These are phyloP conservation scores for Evernia prunastri DNA, from an alignment of 495 filamentous ascomycete species.

Conservation along the genomic window DNA sequence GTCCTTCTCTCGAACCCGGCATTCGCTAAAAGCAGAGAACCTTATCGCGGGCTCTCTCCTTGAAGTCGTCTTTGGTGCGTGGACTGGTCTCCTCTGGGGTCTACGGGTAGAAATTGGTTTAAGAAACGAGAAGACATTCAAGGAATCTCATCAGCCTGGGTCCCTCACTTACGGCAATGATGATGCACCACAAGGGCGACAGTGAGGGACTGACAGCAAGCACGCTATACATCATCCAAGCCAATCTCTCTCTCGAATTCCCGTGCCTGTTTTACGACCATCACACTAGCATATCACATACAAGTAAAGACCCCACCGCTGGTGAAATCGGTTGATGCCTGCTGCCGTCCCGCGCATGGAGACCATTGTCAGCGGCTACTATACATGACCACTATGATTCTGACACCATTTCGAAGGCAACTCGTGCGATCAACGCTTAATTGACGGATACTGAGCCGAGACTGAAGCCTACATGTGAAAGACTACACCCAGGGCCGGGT, in stretches of 20 bases:
- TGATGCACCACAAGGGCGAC: not conserved
- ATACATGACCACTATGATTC: not conserved
- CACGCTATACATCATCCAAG: not conserved
- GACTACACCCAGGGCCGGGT: not conserved
- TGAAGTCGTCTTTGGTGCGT: not conserved
- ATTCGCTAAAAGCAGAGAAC: not conserved
- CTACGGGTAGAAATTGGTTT: not conserved
- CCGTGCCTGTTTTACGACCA: not conserved
- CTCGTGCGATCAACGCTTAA: not conserved
- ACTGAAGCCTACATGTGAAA: not conserved
- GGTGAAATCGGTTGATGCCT: not conserved
- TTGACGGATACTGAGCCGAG: not conserved
- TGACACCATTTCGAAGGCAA: not conserved
- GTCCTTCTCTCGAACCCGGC: not conserved
- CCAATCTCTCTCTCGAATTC: not conserved
- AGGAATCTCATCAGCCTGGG: not conserved
- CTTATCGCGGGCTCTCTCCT: not conserved
- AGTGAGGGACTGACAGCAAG: not conserved
- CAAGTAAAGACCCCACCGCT: not conserved
- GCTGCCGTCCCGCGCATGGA: not conserved
- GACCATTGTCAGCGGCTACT: not conserved
- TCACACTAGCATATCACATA: not conserved
- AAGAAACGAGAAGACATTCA: not conserved
- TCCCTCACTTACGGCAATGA: not conserved
- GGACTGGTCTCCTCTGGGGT: not conserved